Evolutionary conservation across 495 filamentous ascomycete species (phyloP), one percentile per base, ranked within the genome.

Genomic region (Xylaria flabelliformis): DNA sequence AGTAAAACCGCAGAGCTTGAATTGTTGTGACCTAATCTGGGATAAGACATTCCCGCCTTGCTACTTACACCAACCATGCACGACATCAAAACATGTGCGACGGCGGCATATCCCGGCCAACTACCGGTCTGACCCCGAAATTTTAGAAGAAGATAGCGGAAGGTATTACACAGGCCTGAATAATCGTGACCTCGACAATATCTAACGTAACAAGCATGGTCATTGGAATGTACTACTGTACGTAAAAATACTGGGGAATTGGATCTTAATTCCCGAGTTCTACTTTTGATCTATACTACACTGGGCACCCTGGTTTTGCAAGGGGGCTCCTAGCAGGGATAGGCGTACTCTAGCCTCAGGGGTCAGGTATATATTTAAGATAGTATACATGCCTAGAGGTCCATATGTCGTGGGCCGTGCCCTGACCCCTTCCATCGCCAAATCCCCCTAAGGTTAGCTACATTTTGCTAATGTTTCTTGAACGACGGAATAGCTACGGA

Each of bases 61-160:
- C 39, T 42, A n/a, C n/a, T n/a, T n/a, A 42, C 39, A 59, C 26
- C 42, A 59, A 61, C 36, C n/a, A 70, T 70, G 59, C 68, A 58
- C 42, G 67, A 51, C 67, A 70, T 70, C 29, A 64, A 42, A 36
- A 34, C 39, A 50, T 44, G 29, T 32, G 41, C 53, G 53, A 61
- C 7, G 21, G 15, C 67, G 41, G 53, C 34, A 41, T 13, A 67
- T 56, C 65, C 64, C 46, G 64, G 42, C 26, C 24, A 50, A 34
- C 63, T 50, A 50, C 42, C 63, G 39, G 29, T 64, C 44, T 34
- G 26, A 36, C 50, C 44, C 61, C 10, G 17, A 13, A 21, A 36
- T 34, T 21, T 10, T 65, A 44, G 36, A 29, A 42, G 0, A 64
- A n/a, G 21, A 42, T 44, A 39, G 39, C 13, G 1, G n/a, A 12